These are phyloP conservation scores for Pezicula radicicola DNA, from an alignment of 2,329 filamentous ascomycete species.

Conservation along the genomic window DNA sequence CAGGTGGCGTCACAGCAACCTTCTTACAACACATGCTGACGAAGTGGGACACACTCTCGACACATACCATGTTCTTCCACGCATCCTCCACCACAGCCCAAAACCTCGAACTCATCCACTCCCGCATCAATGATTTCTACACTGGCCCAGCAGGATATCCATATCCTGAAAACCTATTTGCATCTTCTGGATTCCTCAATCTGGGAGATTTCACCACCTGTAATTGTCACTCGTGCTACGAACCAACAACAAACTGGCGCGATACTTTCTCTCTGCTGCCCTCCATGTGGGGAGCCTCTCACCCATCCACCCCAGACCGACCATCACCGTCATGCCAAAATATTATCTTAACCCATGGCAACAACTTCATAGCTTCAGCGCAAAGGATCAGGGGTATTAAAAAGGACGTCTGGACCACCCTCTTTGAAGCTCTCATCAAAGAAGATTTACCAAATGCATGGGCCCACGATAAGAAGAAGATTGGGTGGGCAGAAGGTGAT, in stretches of 20 bases:
- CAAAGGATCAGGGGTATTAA: conserved; percentile 34
- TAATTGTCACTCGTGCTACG: conserved; percentile 35
- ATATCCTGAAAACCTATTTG: conserved; percentile 34
- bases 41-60: conserved; percentile 38
- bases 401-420: conserved; percentile 21
- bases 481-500: conserved; percentile 15
- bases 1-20: conserved; percentile 41
- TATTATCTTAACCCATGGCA: conserved; percentile 40
- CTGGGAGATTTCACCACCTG: conserved; percentile 38
- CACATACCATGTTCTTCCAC: conserved; percentile 42
- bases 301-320: conserved; percentile 9
- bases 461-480: conserved; percentile 25
- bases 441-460: conserved; percentile 17
- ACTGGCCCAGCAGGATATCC: conserved; percentile 28
- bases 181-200: conserved; percentile 41
- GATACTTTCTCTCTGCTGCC: conserved; percentile 36
- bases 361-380: conserved; percentile 44
- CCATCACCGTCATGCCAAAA: conserved; percentile 24
- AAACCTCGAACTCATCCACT: conserved; percentile 3
- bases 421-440: conserved; percentile 22
- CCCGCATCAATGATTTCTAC: conserved; percentile 17
- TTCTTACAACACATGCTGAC: conserved; percentile 43
- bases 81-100: conserved; percentile 16
- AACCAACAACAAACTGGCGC: conserved; percentile 33
- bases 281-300: conserved; percentile 28